phyloP scores from a whole-genome alignment of 2,329 filamentous ascomycete genomes.

The Penicillium glabrum region DNA sequence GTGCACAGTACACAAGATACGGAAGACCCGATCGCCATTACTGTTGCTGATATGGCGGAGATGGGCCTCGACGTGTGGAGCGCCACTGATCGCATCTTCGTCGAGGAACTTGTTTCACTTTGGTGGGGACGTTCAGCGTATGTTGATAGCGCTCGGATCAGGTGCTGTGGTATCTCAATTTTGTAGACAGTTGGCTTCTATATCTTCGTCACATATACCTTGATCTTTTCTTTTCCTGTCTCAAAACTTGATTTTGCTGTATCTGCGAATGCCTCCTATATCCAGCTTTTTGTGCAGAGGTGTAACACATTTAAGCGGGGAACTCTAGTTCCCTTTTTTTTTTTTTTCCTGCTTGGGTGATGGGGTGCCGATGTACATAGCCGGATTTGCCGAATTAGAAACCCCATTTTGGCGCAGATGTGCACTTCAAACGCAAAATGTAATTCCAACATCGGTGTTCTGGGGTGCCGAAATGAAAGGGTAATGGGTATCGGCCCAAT shows the following conservation, averaged over 20 bases:
- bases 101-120: slow-evolving; percentile 44
- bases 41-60: slow-evolving; percentile 45
- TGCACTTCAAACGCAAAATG: too few relatives aligned
- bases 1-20: slow-evolving; percentile 2
- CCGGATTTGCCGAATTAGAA: too few relatives aligned
- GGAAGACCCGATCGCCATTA: slow-evolving; percentile 37
- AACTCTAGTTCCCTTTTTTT: background rate
- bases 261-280: background rate
- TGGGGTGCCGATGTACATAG: background rate
- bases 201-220: background rate
- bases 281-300: background rate
- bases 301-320: background rate
- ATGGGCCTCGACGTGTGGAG: slow-evolving; percentile 54
- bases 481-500: too few relatives aligned
- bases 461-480: too few relatives aligned
- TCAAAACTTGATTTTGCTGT: background rate
- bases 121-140: slow-evolving; percentile 48
- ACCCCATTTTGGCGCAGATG: too few relatives aligned
- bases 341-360: too few relatives aligned
- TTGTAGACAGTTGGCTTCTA: slow-evolving; percentile 27
- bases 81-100: slow-evolving; percentile 46
- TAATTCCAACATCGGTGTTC: too few relatives aligned
- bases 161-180: slow-evolving; percentile 50
- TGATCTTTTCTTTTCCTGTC: background rate
- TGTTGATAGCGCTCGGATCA: slow-evolving; percentile 45